These are phyloP conservation scores for Smittium culicis DNA, from an alignment of 371 early-diverging fungal genomes.

Conservation along the genomic window DNA sequence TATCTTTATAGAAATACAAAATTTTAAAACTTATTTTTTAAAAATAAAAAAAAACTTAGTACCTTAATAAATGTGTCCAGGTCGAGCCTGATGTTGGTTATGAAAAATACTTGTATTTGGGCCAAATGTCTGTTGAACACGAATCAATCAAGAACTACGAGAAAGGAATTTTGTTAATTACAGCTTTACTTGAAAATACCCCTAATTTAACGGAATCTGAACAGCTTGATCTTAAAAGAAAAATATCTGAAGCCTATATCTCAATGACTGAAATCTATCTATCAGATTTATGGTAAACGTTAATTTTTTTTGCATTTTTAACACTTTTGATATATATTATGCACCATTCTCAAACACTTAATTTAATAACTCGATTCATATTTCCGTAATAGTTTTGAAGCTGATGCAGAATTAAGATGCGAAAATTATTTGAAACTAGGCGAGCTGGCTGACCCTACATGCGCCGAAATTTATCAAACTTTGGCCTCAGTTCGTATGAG, in stretches of 20 bases:
- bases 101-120: conserved; percentile 78
- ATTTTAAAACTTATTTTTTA: too few species aligned
- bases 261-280: conserved; percentile 92
- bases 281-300: conserved; percentile 80
- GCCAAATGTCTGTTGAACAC: conserved; percentile 63
- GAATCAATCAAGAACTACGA: conserved; percentile 67
- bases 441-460: conserved; percentile 45
- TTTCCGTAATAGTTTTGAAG: conserved; percentile 60
- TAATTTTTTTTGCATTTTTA: background rate
- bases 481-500: conserved; percentile 81
- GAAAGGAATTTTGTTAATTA: conserved; percentile 62
- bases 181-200: conserved; percentile 28
- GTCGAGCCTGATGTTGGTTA: conserved; percentile 52
- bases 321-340: background rate
- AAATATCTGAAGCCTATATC: conserved; percentile 72
- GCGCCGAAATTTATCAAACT: conserved; percentile 75
- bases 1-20: too few species aligned
- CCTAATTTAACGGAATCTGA: conserved; percentile 30
- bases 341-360: background rate
- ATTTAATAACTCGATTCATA: conserved; percentile 32
- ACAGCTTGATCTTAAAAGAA: conserved; percentile 36
- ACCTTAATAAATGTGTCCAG: conserved; percentile 49
- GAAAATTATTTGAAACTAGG: conserved; percentile 58
- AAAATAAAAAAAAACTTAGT: conserved; percentile 26
- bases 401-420: conserved; percentile 74